Percentiles rank a stretch among this genome's conserved stretches.
Conservation (phyloP, 352 stramenopile species). For the Phytophthora vignae region DNA sequence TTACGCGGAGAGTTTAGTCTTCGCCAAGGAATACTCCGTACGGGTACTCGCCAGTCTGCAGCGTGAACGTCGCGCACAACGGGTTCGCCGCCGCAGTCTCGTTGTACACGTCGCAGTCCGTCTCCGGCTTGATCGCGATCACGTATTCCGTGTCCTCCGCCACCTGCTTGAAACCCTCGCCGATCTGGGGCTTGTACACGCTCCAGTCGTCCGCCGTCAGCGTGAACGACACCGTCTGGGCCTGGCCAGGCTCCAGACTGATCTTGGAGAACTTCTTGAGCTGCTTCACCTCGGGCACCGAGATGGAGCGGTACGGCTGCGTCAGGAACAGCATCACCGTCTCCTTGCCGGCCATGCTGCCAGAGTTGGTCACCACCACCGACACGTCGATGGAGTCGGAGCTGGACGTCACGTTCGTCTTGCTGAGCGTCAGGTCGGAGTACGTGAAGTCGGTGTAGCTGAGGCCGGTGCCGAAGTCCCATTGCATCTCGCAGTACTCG, state of each 20-base stretch:
- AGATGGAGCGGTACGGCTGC: slow-evolving; percentile 62
- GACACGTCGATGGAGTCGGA: neutral
- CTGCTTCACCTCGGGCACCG: slow-evolving; percentile 79
- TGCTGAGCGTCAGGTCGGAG: neutral
- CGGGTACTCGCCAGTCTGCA: neutral
- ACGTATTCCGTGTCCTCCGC: slow-evolving; percentile 3
- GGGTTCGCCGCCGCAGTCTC: neutral
- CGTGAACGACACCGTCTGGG: neutral
- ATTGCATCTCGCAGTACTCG: slow-evolving; percentile 21
- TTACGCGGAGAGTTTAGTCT: too few species aligned
- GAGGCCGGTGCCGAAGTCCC: neutral
- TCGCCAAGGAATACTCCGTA: slow-evolving; percentile 46
- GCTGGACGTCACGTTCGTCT: neutral
- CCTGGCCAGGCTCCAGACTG: neutral
- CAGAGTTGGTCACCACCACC: slow-evolving; percentile 52
- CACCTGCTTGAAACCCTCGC: slow-evolving; percentile 1
- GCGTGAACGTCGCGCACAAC: slow-evolving; percentile 3
- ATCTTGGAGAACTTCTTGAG: slow-evolving; percentile 81
- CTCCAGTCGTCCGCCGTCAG: neutral
- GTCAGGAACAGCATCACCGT: slow-evolving; percentile 80
- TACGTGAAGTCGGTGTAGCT: neutral
- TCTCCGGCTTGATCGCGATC: slow-evolving; percentile 2
- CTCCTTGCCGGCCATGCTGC: slow-evolving; percentile 62
- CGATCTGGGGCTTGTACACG: slow-evolving; percentile 1
- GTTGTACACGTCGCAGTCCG: slow-evolving; percentile 4